phyloP scores from a whole-genome alignment of 1,284 basidiomycete genomes.

The Boletus hoseneyae region DNA sequence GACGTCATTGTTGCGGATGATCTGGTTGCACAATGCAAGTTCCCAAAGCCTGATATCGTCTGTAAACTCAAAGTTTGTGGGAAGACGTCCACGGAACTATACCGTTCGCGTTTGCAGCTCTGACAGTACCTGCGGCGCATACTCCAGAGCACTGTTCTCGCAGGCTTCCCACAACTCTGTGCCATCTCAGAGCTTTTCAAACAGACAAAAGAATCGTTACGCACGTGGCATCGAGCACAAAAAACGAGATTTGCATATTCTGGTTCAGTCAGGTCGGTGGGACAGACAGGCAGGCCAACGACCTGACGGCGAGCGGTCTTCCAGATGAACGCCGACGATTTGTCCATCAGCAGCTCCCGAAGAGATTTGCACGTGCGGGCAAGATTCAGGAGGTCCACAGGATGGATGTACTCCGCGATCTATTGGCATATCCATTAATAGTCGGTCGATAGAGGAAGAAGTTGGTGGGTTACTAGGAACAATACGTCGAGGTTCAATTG shows the following conservation, averaged over 20 bases:
- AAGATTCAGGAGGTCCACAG: conserved; percentile 22
- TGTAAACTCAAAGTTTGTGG: neutral
- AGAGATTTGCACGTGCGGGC: conserved; percentile 21
- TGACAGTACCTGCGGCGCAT: conserved; percentile 14
- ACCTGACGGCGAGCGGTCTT: conserved; percentile 8
- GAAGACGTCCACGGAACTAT: neutral
- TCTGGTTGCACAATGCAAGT: neutral
- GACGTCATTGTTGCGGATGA: neutral
- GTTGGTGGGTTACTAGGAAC: conserved; percentile 10
- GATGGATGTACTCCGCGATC: conserved; percentile 17
- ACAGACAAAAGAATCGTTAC: neutral
- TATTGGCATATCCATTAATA: neutral
- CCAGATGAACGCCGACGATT: conserved; percentile 19
- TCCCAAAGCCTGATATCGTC: neutral
- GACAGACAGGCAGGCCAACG: conserved; percentile 18
- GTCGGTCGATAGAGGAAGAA: too few relatives aligned
- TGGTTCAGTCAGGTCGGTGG: conserved; percentile 32
- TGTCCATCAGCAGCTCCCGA: conserved; percentile 15
- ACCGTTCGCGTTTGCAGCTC: conserved; percentile 2
- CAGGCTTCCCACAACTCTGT: conserved; percentile 8
- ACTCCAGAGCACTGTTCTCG: neutral
- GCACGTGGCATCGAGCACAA: conserved; percentile 16
- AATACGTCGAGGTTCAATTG: conserved; percentile 23
- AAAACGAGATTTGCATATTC: conserved; percentile 27
- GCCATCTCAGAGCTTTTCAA: neutral